These are phyloP conservation scores for Alternaria incomplexa DNA, from an alignment of 2,329 filamentous ascomycete genomes.

Conservation along the genomic window DNA sequence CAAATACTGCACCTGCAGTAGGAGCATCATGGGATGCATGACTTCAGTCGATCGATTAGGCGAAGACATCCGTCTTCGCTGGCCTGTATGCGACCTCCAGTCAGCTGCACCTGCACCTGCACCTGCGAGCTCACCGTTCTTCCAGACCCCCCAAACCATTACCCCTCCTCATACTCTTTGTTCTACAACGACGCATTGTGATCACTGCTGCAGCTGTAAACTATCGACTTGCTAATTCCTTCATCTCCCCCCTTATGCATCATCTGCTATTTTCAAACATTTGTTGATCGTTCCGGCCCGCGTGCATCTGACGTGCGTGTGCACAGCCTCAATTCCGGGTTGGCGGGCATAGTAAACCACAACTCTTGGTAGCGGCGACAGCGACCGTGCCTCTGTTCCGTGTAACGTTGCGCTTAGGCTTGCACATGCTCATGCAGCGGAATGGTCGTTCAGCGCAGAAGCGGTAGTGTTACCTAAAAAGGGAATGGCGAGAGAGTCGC, in stretches of 20 bases:
- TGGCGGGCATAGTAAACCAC: neutral
- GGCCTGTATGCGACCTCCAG: neutral
- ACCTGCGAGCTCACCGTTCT: neutral
- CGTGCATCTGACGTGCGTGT: conserved; percentile 7
- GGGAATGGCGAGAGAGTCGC: neutral
- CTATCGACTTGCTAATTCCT: neutral
- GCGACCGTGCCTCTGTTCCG: neutral
- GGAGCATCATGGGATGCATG: neutral
- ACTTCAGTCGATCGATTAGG: neutral
- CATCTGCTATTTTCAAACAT: conserved; percentile 4
- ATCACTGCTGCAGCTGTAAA: neutral
- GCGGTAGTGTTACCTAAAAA: neutral
- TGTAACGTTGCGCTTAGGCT: neutral
- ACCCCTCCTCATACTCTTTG: neutral
- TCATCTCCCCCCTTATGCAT: neutral
- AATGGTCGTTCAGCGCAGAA: neutral
- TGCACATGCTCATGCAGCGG: neutral
- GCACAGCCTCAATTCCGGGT: conserved; percentile 8
- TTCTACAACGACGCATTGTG: neutral
- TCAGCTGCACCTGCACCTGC: neutral
- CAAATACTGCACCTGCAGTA: neutral
- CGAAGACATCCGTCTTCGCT: neutral
- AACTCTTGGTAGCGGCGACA: neutral
- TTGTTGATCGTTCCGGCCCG: conserved; percentile 5
- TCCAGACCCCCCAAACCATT: neutral